Conservation (phyloP, 352 stramenopile genomes). For the Phytopythium kandeliae region DNA sequence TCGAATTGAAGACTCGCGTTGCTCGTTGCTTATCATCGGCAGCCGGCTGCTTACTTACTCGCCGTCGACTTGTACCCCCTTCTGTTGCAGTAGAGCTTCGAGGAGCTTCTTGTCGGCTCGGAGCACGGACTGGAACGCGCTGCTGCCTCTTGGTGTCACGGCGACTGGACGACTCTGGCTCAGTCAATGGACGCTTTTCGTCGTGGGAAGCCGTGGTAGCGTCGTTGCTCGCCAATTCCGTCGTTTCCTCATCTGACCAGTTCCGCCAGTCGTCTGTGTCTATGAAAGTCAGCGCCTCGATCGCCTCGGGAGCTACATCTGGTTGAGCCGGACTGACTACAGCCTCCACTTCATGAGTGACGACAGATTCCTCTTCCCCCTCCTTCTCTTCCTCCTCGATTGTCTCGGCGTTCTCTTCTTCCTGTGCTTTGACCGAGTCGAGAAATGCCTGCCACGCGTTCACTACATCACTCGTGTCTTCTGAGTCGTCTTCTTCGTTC, state of each 20-base stretch:
- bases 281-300: not conserved
- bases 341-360: not conserved
- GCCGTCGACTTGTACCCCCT: not conserved
- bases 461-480: slow-evolving; percentile 58
- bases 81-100: not conserved
- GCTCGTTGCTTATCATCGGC: not conserved
- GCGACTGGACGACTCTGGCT: not conserved
- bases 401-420: not conserved
- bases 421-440: slow-evolving; percentile 23
- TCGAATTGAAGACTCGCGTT: not conserved
- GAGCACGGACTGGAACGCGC: not conserved
- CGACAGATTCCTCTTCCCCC: not conserved
- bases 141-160: no score
- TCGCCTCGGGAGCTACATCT: not conserved
- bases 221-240: not conserved
- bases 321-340: not conserved
- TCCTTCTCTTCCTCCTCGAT: not conserved
- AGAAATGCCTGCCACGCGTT: slow-evolving; percentile 55
- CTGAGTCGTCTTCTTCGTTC: slow-evolving; percentile 36
- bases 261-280: slow-evolving; percentile 20
- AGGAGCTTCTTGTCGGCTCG: not conserved
- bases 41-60: not conserved
- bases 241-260: slow-evolving; percentile 19
- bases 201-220: not conserved
- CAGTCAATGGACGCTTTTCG: not conserved